These are phyloP conservation scores for Fonsecaea nubica DNA, from an alignment of 2,329 filamentous ascomycete species.

Conservation along the genomic window DNA sequence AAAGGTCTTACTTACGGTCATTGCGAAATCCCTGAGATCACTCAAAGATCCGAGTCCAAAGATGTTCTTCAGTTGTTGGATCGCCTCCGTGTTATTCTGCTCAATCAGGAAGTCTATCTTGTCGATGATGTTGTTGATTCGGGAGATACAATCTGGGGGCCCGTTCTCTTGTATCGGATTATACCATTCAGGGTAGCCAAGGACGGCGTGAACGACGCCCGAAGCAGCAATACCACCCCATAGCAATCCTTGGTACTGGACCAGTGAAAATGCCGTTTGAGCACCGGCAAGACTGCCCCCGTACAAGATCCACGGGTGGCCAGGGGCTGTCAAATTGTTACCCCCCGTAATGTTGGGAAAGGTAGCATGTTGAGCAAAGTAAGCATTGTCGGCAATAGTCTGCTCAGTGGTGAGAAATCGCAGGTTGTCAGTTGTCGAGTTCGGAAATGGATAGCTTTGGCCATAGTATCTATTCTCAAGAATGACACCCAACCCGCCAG, in stretches of 20 bases:
- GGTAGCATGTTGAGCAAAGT: slow-evolving; percentile 49
- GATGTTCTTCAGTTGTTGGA: slow-evolving; percentile 55
- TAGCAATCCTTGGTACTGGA: slow-evolving; percentile 44
- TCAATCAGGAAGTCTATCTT: slow-evolving; percentile 58
- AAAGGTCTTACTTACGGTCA: slow-evolving; percentile 30
- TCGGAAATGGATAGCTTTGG: slow-evolving; percentile 49
- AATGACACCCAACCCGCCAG: slow-evolving; percentile 62
- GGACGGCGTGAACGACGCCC: slow-evolving; percentile 50
- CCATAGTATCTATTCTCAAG: slow-evolving; percentile 49
- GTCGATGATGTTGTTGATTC: slow-evolving; percentile 58
- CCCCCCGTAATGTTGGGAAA: slow-evolving; percentile 40
- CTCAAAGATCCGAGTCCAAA: slow-evolving; percentile 56
- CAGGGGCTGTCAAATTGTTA: slow-evolving; percentile 48
- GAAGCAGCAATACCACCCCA: slow-evolving; percentile 60
- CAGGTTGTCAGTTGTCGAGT: slow-evolving; percentile 49
- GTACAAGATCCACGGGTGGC: slow-evolving; percentile 55
- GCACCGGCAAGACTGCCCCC: slow-evolving; percentile 56
- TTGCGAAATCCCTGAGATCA: slow-evolving; percentile 45
- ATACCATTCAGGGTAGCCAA: slow-evolving; percentile 60
- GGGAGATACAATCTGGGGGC: slow-evolving; percentile 57
- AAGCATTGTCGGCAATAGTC: slow-evolving; percentile 54
- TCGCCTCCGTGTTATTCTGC: slow-evolving; percentile 51
- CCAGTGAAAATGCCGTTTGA: slow-evolving; percentile 52
- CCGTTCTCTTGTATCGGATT: slow-evolving; percentile 58
- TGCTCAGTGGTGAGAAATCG: slow-evolving; percentile 53